These are phyloP conservation scores for Aspergillus brunneoviolaceus DNA, from an alignment of 2,329 filamentous ascomycete genomes.

Conservation along the genomic window DNA sequence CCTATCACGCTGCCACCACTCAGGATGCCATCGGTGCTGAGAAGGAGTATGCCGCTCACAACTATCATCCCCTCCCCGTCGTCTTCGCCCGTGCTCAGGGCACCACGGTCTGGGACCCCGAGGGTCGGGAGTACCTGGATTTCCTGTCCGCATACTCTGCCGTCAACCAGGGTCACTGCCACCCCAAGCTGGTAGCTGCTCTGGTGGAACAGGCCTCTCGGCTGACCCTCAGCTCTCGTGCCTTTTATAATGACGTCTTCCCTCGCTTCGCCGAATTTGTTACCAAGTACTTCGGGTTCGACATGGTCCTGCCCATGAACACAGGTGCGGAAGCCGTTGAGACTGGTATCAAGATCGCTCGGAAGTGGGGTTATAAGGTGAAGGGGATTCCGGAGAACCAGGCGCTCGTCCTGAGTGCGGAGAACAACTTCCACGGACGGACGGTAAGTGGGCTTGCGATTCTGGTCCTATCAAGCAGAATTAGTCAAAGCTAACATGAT, in stretches of 20 bases:
- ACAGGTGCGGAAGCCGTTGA: constrained; percentile 95
- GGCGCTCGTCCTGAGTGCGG: constrained; percentile 78
- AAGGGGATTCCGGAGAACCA: constrained; percentile 84
- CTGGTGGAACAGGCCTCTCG: constrained; percentile 85
- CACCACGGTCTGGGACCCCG: constrained; percentile 92
- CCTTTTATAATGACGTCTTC: constrained; percentile 98
- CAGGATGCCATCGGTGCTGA: constrained; percentile 76
- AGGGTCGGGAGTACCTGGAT: constrained; percentile 92
- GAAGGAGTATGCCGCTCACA: constrained; percentile 86
- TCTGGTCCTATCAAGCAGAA: background rate
- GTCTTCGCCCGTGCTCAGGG: constrained; percentile 86
- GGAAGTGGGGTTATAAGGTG: constrained; percentile 97
- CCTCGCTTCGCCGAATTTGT: constrained; percentile 93
- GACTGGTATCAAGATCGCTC: constrained; percentile 91
- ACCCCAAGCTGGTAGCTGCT: constrained; percentile 90
- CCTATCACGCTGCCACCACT: constrained; percentile 75
- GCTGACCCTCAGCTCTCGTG: constrained; percentile 86
- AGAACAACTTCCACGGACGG: constrained; percentile 94
- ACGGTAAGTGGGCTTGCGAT: constrained; percentile 62
- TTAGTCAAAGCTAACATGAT: background rate
- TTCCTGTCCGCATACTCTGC: constrained; percentile 98
- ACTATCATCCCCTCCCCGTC: constrained; percentile 95
- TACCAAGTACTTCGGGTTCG: constrained; percentile 83
- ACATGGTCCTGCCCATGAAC: constrained; percentile 98
- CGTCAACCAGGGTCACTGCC: constrained; percentile 97